phyloP scores from a whole-genome alignment of 1,284 basidiomycete species.

The Wallemia mellicola region DNA sequence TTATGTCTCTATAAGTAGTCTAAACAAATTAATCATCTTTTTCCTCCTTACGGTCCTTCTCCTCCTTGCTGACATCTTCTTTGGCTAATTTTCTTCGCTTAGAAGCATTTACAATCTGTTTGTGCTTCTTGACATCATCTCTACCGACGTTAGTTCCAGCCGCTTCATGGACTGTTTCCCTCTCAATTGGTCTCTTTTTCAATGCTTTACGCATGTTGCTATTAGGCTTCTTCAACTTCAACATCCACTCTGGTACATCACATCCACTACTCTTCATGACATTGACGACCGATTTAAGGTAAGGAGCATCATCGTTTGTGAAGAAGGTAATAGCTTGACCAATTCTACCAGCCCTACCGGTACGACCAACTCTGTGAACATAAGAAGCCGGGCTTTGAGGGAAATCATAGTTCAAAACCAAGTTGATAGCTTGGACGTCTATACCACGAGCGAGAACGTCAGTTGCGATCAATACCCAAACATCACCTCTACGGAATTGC shows the following conservation, averaged over 20 bases:
- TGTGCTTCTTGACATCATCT: conserved; percentile 38
- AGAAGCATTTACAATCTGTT: conserved; percentile 14
- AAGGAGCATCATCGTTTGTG: conserved; percentile 69
- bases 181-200: conserved; percentile 39
- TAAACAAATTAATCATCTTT: too few relatives aligned
- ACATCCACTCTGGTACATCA: conserved; percentile 63
- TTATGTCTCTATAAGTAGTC: too few relatives aligned
- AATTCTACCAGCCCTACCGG: conserved; percentile 67
- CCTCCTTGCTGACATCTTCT: too few relatives aligned
- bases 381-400: conserved; percentile 80
- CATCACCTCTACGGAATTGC: conserved; percentile 56
- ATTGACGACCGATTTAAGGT: conserved; percentile 79
- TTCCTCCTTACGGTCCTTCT: too few relatives aligned
- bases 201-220: conserved; percentile 61
- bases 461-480: conserved; percentile 76
- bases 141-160: conserved; percentile 36
- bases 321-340: conserved; percentile 88
- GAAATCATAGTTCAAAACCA: conserved; percentile 93
- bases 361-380: conserved; percentile 82
- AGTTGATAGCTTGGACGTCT: conserved; percentile 80
- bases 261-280: conserved; percentile 72
- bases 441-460: conserved; percentile 90
- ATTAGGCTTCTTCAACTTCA: conserved; percentile 54
- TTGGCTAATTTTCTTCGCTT: background rate
- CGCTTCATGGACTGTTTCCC: conserved; percentile 39